phyloP scores from a whole-genome alignment of 768 basidiomycete species.

The Amanita exitialis region DNA sequence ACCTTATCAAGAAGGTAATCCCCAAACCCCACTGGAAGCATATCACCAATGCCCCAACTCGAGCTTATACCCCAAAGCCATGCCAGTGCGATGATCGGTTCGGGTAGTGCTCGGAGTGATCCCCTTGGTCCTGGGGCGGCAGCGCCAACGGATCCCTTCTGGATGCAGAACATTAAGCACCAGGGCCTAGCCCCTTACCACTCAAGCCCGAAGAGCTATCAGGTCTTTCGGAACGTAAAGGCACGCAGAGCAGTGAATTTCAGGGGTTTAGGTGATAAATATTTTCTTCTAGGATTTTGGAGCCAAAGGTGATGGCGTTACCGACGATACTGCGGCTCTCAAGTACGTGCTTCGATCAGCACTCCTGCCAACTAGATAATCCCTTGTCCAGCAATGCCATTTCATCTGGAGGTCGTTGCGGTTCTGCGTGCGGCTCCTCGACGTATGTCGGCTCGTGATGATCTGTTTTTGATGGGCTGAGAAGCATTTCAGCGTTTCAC shows the following conservation, averaged over 20 bases:
- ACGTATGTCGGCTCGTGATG: slow-evolving; percentile 26
- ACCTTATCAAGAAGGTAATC: too few species aligned
- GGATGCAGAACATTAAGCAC: slow-evolving; percentile 64
- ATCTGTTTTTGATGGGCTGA: neutral
- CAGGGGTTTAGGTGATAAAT: neutral
- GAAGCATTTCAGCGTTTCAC: slow-evolving; percentile 36
- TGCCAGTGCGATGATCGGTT: slow-evolving; percentile 16
- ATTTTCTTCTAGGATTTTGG: slow-evolving; percentile 23
- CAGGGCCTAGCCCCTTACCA: slow-evolving; percentile 67
- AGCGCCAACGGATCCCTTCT: slow-evolving; percentile 47
- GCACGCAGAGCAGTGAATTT: slow-evolving; percentile 27
- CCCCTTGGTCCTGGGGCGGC: slow-evolving; percentile 43
- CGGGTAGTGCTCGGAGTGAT: slow-evolving; percentile 33
- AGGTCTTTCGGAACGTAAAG: slow-evolving; percentile 73
- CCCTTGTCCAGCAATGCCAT: slow-evolving; percentile 47
- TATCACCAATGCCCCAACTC: too few species aligned
- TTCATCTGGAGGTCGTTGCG: slow-evolving; percentile 51
- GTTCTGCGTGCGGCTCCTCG: slow-evolving; percentile 45
- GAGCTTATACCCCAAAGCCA: neutral
- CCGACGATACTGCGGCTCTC: slow-evolving; percentile 71
- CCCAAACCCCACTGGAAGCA: too few species aligned
- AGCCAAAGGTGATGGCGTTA: slow-evolving; percentile 46
- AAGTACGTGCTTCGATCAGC: slow-evolving; percentile 30
- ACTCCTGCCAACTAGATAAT: neutral
- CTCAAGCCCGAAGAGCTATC: slow-evolving; percentile 39